Conservation (phyloP, 768 basidiomycete genomes). For the Suillus lakei region DNA sequence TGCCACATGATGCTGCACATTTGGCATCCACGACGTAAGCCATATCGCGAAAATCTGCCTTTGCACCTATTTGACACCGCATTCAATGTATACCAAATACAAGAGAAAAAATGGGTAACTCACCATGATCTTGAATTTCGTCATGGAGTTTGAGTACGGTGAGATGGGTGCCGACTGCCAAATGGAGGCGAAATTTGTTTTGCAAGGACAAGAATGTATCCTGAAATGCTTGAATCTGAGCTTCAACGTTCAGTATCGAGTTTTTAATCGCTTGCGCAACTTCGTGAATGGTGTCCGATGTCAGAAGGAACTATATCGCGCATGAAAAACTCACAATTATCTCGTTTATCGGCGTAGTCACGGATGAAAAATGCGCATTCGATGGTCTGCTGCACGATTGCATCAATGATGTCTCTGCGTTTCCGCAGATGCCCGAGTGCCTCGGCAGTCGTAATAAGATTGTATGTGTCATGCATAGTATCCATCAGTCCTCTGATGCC, state of each 20-base stretch:
- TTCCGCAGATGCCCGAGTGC: slow-evolving; percentile 2
- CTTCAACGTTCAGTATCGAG: background rate
- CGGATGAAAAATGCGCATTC: slow-evolving; percentile 36
- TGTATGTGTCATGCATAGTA: slow-evolving; percentile 10
- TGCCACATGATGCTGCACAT: slow-evolving; percentile 3
- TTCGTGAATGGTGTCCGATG: background rate
- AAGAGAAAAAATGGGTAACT: background rate
- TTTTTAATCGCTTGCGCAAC: background rate
- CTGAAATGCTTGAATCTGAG: background rate
- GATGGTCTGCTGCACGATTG: slow-evolving; percentile 24
- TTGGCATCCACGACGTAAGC: slow-evolving; percentile 23
- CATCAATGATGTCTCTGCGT: background rate
- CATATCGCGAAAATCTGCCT: slow-evolving; percentile 22
- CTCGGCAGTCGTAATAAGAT: slow-evolving; percentile 7
- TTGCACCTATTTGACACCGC: background rate
- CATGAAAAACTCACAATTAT: background rate
- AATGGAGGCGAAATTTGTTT: background rate
- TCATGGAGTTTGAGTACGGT: background rate
- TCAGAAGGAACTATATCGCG: no score
- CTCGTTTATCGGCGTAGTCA: slow-evolving; percentile 20
- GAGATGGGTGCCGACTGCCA: background rate
- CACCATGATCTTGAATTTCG: background rate
- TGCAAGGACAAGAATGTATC: background rate
- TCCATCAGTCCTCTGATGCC: slow-evolving; percentile 5
- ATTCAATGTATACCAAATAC: background rate